phyloP scores from a whole-genome alignment of 257 asterid genomes.

The Orobanche coerulescens region DNA sequence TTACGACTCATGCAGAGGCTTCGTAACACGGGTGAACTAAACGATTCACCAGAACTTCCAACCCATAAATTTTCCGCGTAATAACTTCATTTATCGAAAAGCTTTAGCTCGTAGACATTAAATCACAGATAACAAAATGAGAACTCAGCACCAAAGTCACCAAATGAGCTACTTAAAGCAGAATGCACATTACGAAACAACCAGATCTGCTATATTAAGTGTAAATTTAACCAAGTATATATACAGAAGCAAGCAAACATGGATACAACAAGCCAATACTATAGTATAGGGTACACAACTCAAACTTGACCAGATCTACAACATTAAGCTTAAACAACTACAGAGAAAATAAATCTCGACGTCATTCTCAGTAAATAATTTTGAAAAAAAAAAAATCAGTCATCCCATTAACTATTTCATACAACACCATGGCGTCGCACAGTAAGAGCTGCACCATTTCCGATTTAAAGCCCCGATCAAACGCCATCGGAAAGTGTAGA shows the following conservation, averaged over 20 bases:
- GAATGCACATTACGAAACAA: conserved; percentile 1
- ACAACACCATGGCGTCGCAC: not conserved
- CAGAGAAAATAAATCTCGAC: not conserved
- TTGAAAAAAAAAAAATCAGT: not conserved
- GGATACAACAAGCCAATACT: conserved; percentile 12
- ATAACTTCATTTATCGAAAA: conserved; percentile 5
- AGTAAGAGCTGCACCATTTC: not conserved
- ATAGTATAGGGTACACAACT: too few species aligned
- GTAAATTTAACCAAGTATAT: conserved; percentile 1
- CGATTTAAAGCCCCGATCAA: not conserved
- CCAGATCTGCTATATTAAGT: conserved; percentile 27
- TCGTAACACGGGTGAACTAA: not conserved
- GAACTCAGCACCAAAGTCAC: not conserved
- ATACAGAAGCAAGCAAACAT: conserved; percentile 1
- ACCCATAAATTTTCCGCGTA: too few species aligned
- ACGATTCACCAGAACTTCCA: not conserved
- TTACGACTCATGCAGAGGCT: not conserved
- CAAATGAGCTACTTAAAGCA: conserved; percentile 11
- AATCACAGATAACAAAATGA: not conserved
- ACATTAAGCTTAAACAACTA: not conserved
- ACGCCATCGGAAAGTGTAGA: not conserved
- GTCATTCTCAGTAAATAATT: not conserved
- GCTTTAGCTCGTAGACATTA: not conserved
- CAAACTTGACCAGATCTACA: conserved; percentile 23
- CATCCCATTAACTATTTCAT: not conserved